Percentiles rank a stretch among this genome's conserved stretches.
Conservation (phyloP, 2,329 filamentous ascomycete genomes). For the Curvularia lunata region DNA sequence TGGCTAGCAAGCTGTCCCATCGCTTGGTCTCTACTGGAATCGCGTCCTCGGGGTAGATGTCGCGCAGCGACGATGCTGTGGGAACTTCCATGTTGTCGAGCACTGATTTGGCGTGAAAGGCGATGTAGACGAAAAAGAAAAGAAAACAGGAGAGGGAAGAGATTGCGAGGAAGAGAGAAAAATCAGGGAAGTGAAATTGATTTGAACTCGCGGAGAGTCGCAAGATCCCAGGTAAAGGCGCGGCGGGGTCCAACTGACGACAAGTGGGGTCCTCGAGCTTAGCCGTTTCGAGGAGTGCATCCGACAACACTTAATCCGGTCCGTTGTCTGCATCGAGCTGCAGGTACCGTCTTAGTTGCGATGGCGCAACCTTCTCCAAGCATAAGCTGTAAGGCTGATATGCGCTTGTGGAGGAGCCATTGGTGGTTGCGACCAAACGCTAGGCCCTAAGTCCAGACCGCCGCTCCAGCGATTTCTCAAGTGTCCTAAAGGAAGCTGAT, state of each 20-base stretch:
- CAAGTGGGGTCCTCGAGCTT: conserved; percentile 32
- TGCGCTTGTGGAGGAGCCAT: neutral
- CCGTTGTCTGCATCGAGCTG: conserved; percentile 24
- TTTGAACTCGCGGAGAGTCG: conserved; percentile 23
- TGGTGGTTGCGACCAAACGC: neutral
- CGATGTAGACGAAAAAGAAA: neutral
- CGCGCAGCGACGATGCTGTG: conserved; percentile 73
- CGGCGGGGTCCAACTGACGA: conserved; percentile 30
- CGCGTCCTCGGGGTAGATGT: conserved; percentile 82
- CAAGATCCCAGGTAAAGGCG: conserved; percentile 26
- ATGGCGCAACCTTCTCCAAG: conserved; percentile 1
- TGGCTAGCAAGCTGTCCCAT: conserved; percentile 75
- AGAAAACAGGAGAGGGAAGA: conserved; percentile 3
- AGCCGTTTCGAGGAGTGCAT: conserved; percentile 26
- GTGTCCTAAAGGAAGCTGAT: neutral
- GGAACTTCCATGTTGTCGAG: conserved; percentile 64
- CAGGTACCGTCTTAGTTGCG: conserved; percentile 20
- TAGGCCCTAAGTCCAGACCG: neutral
- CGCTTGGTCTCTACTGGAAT: conserved; percentile 70
- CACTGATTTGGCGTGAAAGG: neutral
- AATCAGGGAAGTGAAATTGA: conserved; percentile 12
- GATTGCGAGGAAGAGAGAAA: neutral
- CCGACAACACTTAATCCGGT: conserved; percentile 21
- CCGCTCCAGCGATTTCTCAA: neutral
- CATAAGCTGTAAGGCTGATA: conserved; percentile 1